Evolutionary conservation across 495 filamentous ascomycete genomes (phyloP).

Genomic region (Glarea lozoyensis): DNA sequence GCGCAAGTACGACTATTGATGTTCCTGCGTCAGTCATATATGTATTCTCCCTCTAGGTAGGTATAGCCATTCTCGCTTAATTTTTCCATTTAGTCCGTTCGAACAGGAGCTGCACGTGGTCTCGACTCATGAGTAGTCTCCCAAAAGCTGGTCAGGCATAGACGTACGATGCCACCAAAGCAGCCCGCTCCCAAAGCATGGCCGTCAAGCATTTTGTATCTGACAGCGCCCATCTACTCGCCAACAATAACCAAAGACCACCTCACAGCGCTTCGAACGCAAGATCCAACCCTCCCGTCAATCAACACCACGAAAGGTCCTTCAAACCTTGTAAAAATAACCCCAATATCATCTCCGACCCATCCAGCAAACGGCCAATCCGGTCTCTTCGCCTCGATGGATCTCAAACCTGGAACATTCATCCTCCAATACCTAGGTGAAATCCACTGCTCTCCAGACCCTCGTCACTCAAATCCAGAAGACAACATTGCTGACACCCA

Average conservation of each 20-base stretch:
- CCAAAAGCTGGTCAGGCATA: too few species aligned
- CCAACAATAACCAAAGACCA: conserved; percentile 29
- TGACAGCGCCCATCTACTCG: neutral
- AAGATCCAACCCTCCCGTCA: conserved; percentile 22
- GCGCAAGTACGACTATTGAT: too few species aligned
- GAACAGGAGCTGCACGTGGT: too few species aligned
- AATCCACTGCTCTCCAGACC: conserved; percentile 7
- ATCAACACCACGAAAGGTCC: conserved; percentile 31
- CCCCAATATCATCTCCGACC: conserved; percentile 36
- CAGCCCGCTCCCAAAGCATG: conserved; percentile 20
- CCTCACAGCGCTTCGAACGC: conserved; percentile 26
- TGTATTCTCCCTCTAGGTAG: too few species aligned
- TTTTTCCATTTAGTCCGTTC: too few species aligned
- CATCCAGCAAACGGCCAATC: conserved; percentile 57
- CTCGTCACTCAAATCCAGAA: neutral
- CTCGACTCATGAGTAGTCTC: too few species aligned
- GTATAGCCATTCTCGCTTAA: too few species aligned
- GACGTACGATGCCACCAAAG: too few species aligned
- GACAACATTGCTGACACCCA: conserved; percentile 26
- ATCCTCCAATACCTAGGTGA: conserved; percentile 59
- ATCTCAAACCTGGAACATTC: conserved; percentile 46
- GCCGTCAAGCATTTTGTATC: neutral
- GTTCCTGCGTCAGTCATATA: too few species aligned
- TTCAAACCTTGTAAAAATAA: conserved; percentile 42
- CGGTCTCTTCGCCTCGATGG: conserved; percentile 54